Base-by-base conservation (phyloP, 768 basidiomycete genomes). In the Amanita thiersii region DNA sequence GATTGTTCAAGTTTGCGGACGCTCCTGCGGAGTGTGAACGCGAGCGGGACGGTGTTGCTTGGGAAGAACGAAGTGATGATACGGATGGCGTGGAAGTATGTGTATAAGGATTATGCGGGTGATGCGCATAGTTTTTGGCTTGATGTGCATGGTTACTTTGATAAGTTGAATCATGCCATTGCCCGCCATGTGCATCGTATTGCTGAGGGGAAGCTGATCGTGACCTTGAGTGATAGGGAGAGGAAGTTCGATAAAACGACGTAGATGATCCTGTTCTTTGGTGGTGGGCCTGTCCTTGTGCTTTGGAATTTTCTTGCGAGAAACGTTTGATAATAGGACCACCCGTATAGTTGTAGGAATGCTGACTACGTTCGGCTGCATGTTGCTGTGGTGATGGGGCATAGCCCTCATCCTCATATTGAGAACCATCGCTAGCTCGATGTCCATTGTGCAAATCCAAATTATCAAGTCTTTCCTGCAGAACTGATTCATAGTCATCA, bases 371-470 rank as follows among this genome's bases (percentile, higher is more conserved):
- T 20, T 70, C 66, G 40, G 60, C 55, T 8, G 56, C 48, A 41
- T 59, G 59, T 31, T 57, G 58, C 45, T 68, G 67, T 2, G 68
- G 62, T 24, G 72, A 68, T 20, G 64, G 61, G 5, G 65, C 64
- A 49, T 74, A 72, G 26, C 69, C 69, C 49, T 74, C 76, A 42
- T 82, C 77, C 33, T 72, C 78, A 44, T 81, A 81, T 12, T 84
- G 77, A 0, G 84, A 86, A 3, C 68, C 75, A 39, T 81, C 81
- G 50, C 77, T 82, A 43, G 50, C 63, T 5, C 64, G 63, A n/a
- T 64, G 12, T 8, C 29, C 67, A 18, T 69, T 58, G 48, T 62
- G 62, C 45, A 77, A 53, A 30, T 62, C 66, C 52, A 84, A 58
- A 39, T 68, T 68, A 20, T 69, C 68, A 48, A 83, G 57, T 28